Conservation (phyloP, 495 filamentous ascomycete species). For the Penicillium bialowiezense region DNA sequence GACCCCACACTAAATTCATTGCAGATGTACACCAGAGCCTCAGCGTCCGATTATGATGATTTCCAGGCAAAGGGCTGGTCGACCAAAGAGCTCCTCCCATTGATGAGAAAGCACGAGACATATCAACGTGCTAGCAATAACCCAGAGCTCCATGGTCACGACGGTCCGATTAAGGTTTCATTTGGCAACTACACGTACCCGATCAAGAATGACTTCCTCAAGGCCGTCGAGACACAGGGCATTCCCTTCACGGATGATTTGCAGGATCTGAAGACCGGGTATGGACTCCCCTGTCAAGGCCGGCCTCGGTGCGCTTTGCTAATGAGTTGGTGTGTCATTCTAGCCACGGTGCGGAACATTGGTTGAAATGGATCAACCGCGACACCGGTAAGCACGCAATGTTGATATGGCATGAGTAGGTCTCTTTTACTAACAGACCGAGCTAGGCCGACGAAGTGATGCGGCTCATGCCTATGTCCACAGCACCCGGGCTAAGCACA, state of each 20-base stretch:
- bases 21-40: slow-evolving; percentile 83
- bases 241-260: slow-evolving; percentile 71
- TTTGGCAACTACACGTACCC: slow-evolving; percentile 75
- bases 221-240: slow-evolving; percentile 72
- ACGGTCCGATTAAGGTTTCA: slow-evolving; percentile 82
- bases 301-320: background rate
- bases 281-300: slow-evolving; percentile 24
- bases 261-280: slow-evolving; percentile 64
- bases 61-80: slow-evolving; percentile 80
- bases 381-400: slow-evolving; percentile 49
- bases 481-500: slow-evolving; percentile 61
- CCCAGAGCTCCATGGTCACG: slow-evolving; percentile 71
- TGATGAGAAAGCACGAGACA: slow-evolving; percentile 84
- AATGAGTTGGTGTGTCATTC: background rate
- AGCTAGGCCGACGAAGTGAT: slow-evolving; percentile 52
- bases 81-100: slow-evolving; percentile 71
- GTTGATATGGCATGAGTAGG: too few relatives aligned
- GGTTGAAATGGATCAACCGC: slow-evolving; percentile 69
- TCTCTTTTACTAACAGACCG: background rate
- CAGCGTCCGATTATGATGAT: slow-evolving; percentile 79
- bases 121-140: slow-evolving; percentile 78
- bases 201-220: slow-evolving; percentile 74
- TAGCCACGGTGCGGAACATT: slow-evolving; percentile 39
- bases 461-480: slow-evolving; percentile 76
- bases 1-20: background rate